phyloP scores from a whole-genome alignment of 2,329 filamentous ascomycete genomes.

The Decorospora gaudefroyi region DNA sequence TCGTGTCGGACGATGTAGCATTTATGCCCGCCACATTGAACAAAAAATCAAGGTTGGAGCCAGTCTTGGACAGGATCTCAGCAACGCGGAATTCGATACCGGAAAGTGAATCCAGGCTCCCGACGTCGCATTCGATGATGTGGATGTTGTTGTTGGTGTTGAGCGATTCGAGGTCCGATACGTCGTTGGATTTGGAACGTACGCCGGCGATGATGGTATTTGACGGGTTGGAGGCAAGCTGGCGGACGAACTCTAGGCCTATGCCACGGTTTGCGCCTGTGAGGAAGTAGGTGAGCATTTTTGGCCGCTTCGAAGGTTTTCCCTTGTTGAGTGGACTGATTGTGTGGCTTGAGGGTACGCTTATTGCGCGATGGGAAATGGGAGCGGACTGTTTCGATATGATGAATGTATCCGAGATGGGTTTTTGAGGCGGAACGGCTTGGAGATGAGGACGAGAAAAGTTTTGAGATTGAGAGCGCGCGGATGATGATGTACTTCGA shows the following conservation, averaged over 20 bases:
- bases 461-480: constrained; percentile 9
- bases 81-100: constrained; percentile 45
- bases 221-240: constrained; percentile 34
- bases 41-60: constrained; percentile 49
- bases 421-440: not conserved
- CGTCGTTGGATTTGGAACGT: constrained; percentile 42
- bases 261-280: constrained; percentile 42
- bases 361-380: constrained; percentile 7
- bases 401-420: not conserved
- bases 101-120: constrained; percentile 35
- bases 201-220: constrained; percentile 50
- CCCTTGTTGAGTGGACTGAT: not conserved
- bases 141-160: constrained; percentile 38
- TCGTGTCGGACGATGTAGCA: constrained; percentile 43
- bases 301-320: not conserved
- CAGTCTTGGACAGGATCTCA: constrained; percentile 40
- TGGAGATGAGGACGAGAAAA: constrained; percentile 16
- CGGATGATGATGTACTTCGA: constrained; percentile 14
- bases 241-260: constrained; percentile 40
- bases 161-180: constrained; percentile 36
- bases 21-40: constrained; percentile 54
- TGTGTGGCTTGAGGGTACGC: constrained; percentile 1
- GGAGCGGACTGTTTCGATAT: constrained; percentile 6
- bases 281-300: constrained; percentile 43
- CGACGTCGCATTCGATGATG: constrained; percentile 51